These are phyloP conservation scores for Coemansia sp. DNA, from an alignment of 371 early-diverging fungal genomes.

Conservation along the genomic window DNA sequence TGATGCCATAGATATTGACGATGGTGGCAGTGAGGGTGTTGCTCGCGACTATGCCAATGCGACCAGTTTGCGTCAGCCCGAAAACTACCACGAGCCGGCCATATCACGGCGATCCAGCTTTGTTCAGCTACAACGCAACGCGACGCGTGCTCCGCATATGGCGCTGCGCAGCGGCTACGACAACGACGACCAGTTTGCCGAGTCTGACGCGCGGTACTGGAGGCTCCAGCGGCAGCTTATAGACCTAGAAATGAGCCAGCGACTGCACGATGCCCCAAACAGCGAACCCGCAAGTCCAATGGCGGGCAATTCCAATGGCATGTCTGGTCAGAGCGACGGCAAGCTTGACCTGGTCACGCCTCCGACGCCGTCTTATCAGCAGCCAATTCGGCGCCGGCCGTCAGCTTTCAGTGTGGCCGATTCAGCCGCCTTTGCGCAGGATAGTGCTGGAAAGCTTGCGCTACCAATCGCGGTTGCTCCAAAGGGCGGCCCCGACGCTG, in stretches of 20 bases:
- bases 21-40: no score
- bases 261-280: neutral
- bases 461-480: neutral
- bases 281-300: neutral
- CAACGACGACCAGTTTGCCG: slow-evolving; percentile 40
- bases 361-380: slow-evolving; percentile 34
- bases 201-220: slow-evolving; percentile 48
- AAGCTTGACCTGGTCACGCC: slow-evolving; percentile 33
- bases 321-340: slow-evolving; percentile 4
- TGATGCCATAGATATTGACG: neutral
- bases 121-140: slow-evolving; percentile 30
- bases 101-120: slow-evolving; percentile 46
- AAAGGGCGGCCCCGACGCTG: neutral
- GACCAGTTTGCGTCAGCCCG: slow-evolving; percentile 26
- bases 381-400: slow-evolving; percentile 22
- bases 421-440: slow-evolving; percentile 7
- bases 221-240: slow-evolving; percentile 49
- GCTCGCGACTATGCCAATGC: slow-evolving; percentile 2
- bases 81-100: slow-evolving; percentile 41
- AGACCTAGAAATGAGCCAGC: slow-evolving; percentile 43
- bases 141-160: slow-evolving; percentile 13
- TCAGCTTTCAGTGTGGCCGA: slow-evolving; percentile 44
- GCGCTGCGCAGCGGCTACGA: slow-evolving; percentile 4
- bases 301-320: neutral
- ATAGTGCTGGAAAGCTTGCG: neutral